A percentile compares a stretch with the other conserved stretches of the same genome.
phyloP scores from a whole-genome alignment of 1,284 basidiomycete genomes.

The Austropuccinia psidii region DNA sequence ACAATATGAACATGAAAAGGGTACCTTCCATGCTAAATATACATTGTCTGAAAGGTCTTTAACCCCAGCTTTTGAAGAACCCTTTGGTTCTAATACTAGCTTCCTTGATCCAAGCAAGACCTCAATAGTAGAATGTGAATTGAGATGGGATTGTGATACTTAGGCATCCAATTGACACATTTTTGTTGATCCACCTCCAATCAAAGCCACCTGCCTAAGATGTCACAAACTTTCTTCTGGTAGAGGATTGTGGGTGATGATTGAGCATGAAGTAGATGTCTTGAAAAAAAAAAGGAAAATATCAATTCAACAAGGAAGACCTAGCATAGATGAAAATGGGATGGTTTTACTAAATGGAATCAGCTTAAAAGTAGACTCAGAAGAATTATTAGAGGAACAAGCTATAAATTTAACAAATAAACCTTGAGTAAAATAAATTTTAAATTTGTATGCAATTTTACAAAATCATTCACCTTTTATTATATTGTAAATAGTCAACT shows the following conservation, averaged over 20 bases:
- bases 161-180: constrained; percentile 83
- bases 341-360: constrained; percentile 85
- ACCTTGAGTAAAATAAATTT: constrained; percentile 75
- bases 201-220: constrained; percentile 69
- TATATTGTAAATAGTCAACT: no score
- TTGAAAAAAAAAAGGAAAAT: constrained; percentile 65
- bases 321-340: constrained; percentile 56
- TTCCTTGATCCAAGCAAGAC: not conserved
- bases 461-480: not conserved
- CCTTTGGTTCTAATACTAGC: constrained; percentile 32
- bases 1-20: constrained; percentile 79
- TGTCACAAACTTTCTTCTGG: constrained; percentile 86
- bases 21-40: constrained; percentile 75
- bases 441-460: constrained; percentile 63
- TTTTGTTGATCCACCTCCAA: constrained; percentile 87
- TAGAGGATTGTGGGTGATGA: constrained; percentile 87
- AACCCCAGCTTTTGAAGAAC: constrained; percentile 38
- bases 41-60: constrained; percentile 43
- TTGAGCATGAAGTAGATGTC: constrained; percentile 73
- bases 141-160: constrained; percentile 84
- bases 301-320: constrained; percentile 61
- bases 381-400: constrained; percentile 79
- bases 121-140: constrained; percentile 78
- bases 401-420: constrained; percentile 70
- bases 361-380: constrained; percentile 72